Conservation (phyloP, 2,329 filamentous ascomycete species). For the Periconia digitata region DNA sequence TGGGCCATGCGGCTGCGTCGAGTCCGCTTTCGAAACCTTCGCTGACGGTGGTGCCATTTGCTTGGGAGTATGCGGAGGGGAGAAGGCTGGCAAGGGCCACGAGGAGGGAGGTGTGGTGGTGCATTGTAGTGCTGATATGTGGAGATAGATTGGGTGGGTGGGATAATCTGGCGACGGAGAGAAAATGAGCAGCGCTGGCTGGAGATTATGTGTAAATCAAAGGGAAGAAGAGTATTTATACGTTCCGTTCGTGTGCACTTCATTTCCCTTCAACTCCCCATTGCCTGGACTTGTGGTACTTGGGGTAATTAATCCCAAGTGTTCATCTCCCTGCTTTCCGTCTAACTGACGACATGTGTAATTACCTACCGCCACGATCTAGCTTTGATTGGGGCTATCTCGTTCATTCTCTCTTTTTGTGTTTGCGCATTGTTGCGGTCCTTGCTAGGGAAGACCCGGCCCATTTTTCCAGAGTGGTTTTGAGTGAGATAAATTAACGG, state of each 20-base stretch:
- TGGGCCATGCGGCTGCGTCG: slow-evolving; percentile 60
- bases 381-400: slow-evolving; percentile 5
- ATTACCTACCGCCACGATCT: slow-evolving; percentile 10
- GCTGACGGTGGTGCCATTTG: slow-evolving; percentile 37
- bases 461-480: slow-evolving; percentile 22
- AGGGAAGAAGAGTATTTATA: neutral
- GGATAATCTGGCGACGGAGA: neutral
- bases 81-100: slow-evolving; percentile 50
- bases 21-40: slow-evolving; percentile 62
- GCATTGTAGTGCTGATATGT: slow-evolving; percentile 40
- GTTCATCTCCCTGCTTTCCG: slow-evolving; percentile 18
- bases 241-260: neutral
- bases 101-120: slow-evolving; percentile 47
- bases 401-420: neutral
- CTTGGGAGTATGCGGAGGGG: neutral
- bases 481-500: slow-evolving; percentile 16
- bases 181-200: neutral
- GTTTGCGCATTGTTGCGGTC: slow-evolving; percentile 6
- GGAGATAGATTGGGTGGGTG: neutral
- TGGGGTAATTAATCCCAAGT: neutral
- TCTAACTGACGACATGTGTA: slow-evolving; percentile 18
- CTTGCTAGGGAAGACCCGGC: slow-evolving; percentile 22
- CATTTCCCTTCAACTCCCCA: neutral
- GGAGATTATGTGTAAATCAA: neutral
- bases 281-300: neutral